A percentile compares a stretch with the other conserved stretches of the same genome.
These are phyloP conservation scores for Diutina scorzettiae DNA, from an alignment of 1,139 yeast genomes.

Conservation along the genomic window DNA sequence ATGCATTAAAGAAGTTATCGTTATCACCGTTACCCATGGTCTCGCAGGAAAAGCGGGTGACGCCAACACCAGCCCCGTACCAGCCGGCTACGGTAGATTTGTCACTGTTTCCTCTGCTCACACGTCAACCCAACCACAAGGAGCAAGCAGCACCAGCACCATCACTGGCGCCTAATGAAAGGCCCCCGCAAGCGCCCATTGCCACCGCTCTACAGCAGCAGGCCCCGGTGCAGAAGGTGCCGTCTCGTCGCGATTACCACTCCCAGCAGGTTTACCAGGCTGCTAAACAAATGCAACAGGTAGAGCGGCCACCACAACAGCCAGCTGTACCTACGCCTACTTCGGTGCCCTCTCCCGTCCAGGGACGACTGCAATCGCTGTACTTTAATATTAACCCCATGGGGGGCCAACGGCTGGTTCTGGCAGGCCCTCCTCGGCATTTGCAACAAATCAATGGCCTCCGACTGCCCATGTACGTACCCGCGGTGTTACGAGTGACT, in stretches of 20 bases:
- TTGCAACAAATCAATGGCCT: constrained; percentile 56
- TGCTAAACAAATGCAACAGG: neutral
- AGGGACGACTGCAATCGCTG: neutral
- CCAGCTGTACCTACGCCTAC: neutral
- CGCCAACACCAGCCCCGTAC: constrained; percentile 18
- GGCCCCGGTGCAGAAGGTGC: no score
- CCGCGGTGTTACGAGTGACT: constrained; percentile 54
- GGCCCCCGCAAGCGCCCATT: neutral
- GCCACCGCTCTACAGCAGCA: neutral
- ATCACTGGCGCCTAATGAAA: neutral
- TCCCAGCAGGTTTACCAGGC: neutral
- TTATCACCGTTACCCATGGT: constrained; percentile 28
- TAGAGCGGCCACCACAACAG: neutral
- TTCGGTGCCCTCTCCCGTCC: neutral
- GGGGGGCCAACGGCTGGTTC: constrained; percentile 1
- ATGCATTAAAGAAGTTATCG: constrained; percentile 34
- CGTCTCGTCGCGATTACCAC: constrained; percentile 5
- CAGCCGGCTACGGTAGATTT: constrained; percentile 46
- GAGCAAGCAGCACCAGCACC: neutral
- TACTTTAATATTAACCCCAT: neutral
- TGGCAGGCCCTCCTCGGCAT: constrained; percentile 9
- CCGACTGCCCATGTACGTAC: constrained; percentile 76
- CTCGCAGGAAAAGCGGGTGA: constrained; percentile 7
- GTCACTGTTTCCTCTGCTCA: constrained; percentile 34
- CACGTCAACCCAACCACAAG: constrained; percentile 19